phyloP scores from a whole-genome alignment of 176 grass and related monocot species.

The Ananas comosus region DNA sequence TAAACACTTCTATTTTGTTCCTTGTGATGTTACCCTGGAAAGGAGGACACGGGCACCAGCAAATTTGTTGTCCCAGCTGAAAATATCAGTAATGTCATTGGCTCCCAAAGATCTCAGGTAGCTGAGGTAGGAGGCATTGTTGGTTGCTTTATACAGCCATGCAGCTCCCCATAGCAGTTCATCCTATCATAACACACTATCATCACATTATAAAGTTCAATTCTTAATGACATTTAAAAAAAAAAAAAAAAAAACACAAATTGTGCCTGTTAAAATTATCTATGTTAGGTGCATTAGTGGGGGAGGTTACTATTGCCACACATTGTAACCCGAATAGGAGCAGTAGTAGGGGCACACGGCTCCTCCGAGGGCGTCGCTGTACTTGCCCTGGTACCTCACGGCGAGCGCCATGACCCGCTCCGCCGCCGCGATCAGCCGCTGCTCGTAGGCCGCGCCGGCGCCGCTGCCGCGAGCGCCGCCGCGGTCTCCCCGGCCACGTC shows the following conservation, averaged over 20 bases:
- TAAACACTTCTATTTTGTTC: no score
- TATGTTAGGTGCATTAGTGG: not conserved
- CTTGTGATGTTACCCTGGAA: slow-evolving; percentile 30
- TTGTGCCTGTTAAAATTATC: no score
- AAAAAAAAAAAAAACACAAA: no score
- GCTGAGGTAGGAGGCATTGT: slow-evolving; percentile 45
- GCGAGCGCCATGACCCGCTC: slow-evolving; percentile 47
- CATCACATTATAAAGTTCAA: not conserved
- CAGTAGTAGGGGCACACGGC: slow-evolving; percentile 47
- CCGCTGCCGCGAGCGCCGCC: slow-evolving; percentile 60
- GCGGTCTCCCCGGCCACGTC: slow-evolving; percentile 74
- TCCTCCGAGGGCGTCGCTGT: slow-evolving; percentile 47
- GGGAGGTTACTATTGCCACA: not conserved
- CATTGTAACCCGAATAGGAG: slow-evolving; percentile 74
- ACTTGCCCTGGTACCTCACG: slow-evolving; percentile 38
- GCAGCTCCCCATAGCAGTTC: slow-evolving; percentile 71
- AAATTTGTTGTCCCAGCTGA: slow-evolving; percentile 96
- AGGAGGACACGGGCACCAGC: slow-evolving; percentile 70
- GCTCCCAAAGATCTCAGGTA: slow-evolving; percentile 36
- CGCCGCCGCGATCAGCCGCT: slow-evolving; percentile 31
- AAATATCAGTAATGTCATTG: slow-evolving; percentile 61
- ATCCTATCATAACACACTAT: slow-evolving; percentile 29
- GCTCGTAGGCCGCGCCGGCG: slow-evolving; percentile 34
- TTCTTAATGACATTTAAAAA: not conserved
- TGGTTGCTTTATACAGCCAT: slow-evolving; percentile 73